Evolutionary conservation across 495 filamentous ascomycete species (phyloP), one percentile per base, ranked within the genome.

Genomic region (Trichoderma orchidacearum): DNA sequence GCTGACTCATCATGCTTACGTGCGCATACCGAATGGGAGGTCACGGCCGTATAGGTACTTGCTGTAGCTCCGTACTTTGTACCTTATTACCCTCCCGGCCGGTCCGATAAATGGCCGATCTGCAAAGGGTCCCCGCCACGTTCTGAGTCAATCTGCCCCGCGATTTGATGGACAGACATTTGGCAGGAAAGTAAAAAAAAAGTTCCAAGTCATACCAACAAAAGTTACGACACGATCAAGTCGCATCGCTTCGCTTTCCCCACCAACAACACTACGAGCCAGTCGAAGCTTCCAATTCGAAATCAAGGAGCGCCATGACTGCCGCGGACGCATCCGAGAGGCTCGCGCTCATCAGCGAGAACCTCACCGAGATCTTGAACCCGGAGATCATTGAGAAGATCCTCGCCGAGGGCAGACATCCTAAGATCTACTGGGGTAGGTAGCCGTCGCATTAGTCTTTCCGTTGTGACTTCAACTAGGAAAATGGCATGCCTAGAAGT

Each of bases 341-440:
- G 48, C 73, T 90, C 54, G 77, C 76, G 50, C 79, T 96, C 59
- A 96, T 97, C 67, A 78, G 75, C 17, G 80, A 83, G 59, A 92
- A 92, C 65, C 75, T 96, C 51, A 80, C 81, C 54, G 93, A 98
- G 75, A 71, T 92, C 31, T 79, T 98, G 51, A 90, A 91, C 61
- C 82, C 81, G 23, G 89, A 96, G 63, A 83, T 96, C 52, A 85
- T 97, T 57, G 85, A 93, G 65, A 73, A 80, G 57, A 74, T 85
- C 54, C 70, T 96, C 52, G 80, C 81, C 11, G 77, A 93, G 66
- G 80, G 85, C n/a, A 74, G 83, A 11, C 79, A 83, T 27, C 78
- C 86, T 15, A 78, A 77, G 45, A 79, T 95, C 63, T 96, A 96
- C 80, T 95, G 88, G 89, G 91, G 86, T 82, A 69, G 32, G 66